These are phyloP conservation scores for Plasmodium cynomolgi DNA, from an alignment of 169 alveolate genomes.

Conservation along the genomic window DNA sequence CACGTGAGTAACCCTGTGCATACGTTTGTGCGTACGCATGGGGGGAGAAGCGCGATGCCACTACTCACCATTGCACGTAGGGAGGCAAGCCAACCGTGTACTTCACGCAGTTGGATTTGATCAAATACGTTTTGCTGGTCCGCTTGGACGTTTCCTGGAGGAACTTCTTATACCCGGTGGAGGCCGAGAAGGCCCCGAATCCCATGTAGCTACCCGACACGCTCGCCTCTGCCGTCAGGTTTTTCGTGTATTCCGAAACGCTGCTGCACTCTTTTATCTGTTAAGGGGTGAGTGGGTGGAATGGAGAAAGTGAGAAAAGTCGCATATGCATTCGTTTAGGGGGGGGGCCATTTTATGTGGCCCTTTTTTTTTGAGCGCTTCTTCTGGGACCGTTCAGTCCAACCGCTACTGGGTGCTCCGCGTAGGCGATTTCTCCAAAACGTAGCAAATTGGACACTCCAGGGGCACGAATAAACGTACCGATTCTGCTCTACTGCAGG, in stretches of 20 bases:
- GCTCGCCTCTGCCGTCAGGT: constrained; percentile 85
- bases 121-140: constrained; percentile 78
- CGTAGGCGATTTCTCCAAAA: not conserved
- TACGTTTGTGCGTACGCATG: not conserved
- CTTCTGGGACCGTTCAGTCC: not conserved
- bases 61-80: constrained; percentile 59
- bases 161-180: constrained; percentile 83
- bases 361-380: not conserved
- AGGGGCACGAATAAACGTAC: constrained; percentile 8
- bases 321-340: not conserved
- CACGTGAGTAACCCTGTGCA: not conserved
- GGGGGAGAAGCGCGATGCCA: not conserved
- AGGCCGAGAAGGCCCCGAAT: constrained; percentile 85
- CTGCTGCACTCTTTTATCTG: constrained; percentile 57
- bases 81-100: constrained; percentile 87
- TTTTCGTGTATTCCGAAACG: constrained; percentile 81
- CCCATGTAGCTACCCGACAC: constrained; percentile 77
- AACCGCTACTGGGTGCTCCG: not conserved
- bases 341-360: not conserved
- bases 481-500: constrained; percentile 88
- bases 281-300: not conserved
- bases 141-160: constrained; percentile 78
- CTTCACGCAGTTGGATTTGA: constrained; percentile 86
- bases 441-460: not conserved
- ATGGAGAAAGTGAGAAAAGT: not conserved